These are phyloP conservation scores for Berkeleyomyces rouxiae DNA, from an alignment of 2,329 filamentous ascomycete species.

Conservation along the genomic window DNA sequence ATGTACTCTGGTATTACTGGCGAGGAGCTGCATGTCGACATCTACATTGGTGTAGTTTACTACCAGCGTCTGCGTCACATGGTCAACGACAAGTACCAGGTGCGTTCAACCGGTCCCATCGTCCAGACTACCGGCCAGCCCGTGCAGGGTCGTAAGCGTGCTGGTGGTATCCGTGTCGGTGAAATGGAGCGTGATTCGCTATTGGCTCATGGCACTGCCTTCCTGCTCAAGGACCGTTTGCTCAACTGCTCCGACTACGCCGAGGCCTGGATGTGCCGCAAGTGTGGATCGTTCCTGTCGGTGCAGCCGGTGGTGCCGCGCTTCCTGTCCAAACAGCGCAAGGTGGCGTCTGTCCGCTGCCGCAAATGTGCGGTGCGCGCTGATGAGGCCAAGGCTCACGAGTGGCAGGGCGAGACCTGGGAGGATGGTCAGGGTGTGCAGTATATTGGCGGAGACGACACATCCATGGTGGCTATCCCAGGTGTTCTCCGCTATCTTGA, in stretches of 20 bases:
- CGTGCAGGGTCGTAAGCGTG: constrained; percentile 90
- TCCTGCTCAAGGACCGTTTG: constrained; percentile 83
- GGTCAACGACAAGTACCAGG: constrained; percentile 99
- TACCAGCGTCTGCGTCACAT: constrained; percentile 97
- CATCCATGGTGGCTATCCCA: constrained; percentile 80
- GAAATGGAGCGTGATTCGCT: constrained; percentile 98
- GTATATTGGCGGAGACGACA: constrained; percentile 79
- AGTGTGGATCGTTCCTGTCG: constrained; percentile 79
- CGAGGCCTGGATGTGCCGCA: constrained; percentile 74
- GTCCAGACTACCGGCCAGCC: constrained; percentile 85
- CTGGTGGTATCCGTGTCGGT: constrained; percentile 95
- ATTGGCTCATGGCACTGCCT: constrained; percentile 86
- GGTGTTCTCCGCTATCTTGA: constrained; percentile 87
- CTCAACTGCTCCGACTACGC: constrained; percentile 96
- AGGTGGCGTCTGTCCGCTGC: constrained; percentile 57
- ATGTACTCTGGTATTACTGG: constrained; percentile 98
- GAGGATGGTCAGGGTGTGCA: constrained; percentile 74
- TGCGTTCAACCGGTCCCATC: constrained; percentile 85
- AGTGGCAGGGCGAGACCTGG: constrained; percentile 62
- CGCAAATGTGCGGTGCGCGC: constrained; percentile 54
- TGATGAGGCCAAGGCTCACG: constrained; percentile 39
- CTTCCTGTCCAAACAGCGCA: constrained; percentile 45
- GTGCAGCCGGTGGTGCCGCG: constrained; percentile 63
- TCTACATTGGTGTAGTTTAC: constrained; percentile 93
- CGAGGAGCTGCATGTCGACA: constrained; percentile 82